Conservation (phyloP, 31 red algal genomes). For the Porphyra umbilicalis region DNA sequence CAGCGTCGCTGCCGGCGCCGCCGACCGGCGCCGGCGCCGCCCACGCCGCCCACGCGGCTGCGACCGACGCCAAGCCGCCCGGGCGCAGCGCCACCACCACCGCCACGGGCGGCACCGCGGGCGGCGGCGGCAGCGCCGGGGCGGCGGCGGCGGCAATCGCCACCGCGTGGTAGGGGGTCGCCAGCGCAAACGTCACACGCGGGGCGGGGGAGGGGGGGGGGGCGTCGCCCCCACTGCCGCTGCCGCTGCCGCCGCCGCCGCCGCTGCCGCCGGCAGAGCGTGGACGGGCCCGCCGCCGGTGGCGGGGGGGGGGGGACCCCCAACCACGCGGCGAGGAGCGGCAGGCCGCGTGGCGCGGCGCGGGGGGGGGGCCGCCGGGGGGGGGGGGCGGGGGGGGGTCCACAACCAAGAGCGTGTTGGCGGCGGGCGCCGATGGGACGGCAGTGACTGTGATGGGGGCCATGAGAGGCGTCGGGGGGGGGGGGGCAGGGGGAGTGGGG, state of each 20-base stretch:
- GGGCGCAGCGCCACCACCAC: not conserved
- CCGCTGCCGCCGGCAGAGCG: not conserved
- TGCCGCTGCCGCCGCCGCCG: not conserved
- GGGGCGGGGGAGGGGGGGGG: not conserved
- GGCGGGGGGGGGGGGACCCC: not conserved
- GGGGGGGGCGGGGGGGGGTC: not conserved
- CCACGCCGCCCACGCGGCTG: not conserved
- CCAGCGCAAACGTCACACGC: not conserved
- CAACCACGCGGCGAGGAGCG: not conserved
- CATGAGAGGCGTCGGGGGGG: no score
- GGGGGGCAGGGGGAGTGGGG: no score
- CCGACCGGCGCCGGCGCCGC: not conserved
- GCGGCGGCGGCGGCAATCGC: not conserved
- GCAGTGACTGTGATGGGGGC: not conserved
- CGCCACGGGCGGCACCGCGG: not conserved
- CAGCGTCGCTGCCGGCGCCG: not conserved
- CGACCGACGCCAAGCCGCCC: not conserved
- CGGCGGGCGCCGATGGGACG: not conserved
- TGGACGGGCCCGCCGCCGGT: not conserved
- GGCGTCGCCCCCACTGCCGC: no score
- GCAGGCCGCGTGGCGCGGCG: not conserved
- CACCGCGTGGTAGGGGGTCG: not conserved
- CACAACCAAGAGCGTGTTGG: not conserved
- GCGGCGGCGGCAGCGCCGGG: not conserved
- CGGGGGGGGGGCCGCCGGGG: not conserved